Evolutionary conservation across 805 yeast genomes (phyloP).

Genomic region (Yamadazyma ubonensis): DNA sequence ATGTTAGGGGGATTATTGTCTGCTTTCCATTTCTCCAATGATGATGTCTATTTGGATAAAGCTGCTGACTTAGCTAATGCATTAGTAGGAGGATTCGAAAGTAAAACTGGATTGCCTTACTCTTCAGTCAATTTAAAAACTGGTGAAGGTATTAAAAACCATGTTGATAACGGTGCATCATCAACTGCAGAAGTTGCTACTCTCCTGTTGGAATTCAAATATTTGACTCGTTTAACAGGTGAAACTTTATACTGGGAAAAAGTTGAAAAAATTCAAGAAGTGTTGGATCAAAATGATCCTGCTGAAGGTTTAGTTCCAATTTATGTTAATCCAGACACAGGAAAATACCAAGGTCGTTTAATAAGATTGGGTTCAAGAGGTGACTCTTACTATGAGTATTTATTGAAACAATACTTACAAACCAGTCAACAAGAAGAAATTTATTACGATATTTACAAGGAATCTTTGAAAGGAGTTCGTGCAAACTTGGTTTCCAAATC

Average conservation of each 20-base stretch:
- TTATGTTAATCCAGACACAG: constrained; percentile 71
- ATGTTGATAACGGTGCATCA: constrained; percentile 72
- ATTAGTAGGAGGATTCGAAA: constrained; percentile 65
- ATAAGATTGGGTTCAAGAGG: constrained; percentile 90
- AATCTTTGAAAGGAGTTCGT: constrained; percentile 74
- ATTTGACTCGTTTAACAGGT: constrained; percentile 76
- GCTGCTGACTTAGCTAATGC: constrained; percentile 80
- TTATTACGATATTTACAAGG: constrained; percentile 73
- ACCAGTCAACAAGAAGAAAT: constrained; percentile 60
- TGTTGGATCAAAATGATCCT: constrained; percentile 64
- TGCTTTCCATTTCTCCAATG: constrained; percentile 69
- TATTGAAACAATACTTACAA: constrained; percentile 81
- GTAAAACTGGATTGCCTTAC: constrained; percentile 70
- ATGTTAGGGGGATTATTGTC: constrained; percentile 93
- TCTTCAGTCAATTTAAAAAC: constrained; percentile 72
- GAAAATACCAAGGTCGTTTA: constrained; percentile 58
- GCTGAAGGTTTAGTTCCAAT: constrained; percentile 81
- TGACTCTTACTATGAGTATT: constrained; percentile 88
- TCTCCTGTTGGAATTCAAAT: constrained; percentile 82
- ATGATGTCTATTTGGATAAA: constrained; percentile 69
- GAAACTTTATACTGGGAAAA: constrained; percentile 75
- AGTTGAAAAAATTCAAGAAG: constrained; percentile 70
- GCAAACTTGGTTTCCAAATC: constrained; percentile 62
- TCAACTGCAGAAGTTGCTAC: constrained; percentile 91
- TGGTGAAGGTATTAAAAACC: constrained; percentile 58